phyloP scores from a whole-genome alignment of 306 rosid genomes.

The Herpetospermum pedunculosum region DNA sequence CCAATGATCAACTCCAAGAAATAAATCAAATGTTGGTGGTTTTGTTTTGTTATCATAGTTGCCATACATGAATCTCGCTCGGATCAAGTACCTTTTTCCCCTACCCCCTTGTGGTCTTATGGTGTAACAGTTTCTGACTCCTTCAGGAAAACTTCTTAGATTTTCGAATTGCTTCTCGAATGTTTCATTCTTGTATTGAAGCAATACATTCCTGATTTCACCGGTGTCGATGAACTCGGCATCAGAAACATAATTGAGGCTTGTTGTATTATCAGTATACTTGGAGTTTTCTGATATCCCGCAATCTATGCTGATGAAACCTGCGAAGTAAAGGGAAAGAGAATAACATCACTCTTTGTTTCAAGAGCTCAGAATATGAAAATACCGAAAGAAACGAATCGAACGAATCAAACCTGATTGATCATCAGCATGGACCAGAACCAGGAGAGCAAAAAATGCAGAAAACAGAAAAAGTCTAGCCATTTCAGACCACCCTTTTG shows the following conservation, averaged over 20 bases:
- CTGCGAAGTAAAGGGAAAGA: background rate
- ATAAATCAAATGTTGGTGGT: conserved; percentile 14
- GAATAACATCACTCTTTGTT: background rate
- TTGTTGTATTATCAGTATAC: background rate
- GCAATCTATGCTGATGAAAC: conserved; percentile 17
- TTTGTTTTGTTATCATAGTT: conserved; percentile 4
- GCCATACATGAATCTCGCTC: conserved; percentile 19
- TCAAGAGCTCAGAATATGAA: background rate
- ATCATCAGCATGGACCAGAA: background rate
- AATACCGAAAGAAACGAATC: background rate
- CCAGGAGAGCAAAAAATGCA: background rate
- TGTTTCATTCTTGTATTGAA: background rate
- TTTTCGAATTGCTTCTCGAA: background rate
- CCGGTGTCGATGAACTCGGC: conserved; percentile 6
- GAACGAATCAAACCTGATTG: background rate
- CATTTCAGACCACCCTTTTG: background rate
- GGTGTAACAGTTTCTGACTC: conserved; percentile 16
- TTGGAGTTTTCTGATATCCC: background rate
- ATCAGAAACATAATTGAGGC: conserved; percentile 10
- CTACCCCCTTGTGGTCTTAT: conserved; percentile 3
- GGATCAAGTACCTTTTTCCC: conserved; percentile 15
- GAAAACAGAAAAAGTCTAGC: background rate
- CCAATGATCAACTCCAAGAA: conserved; percentile 19
- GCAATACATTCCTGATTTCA: background rate
- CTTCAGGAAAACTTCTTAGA: conserved; percentile 17